These are phyloP conservation scores for Mycena chlorophos DNA, from an alignment of 768 basidiomycete genomes.

Conservation along the genomic window DNA sequence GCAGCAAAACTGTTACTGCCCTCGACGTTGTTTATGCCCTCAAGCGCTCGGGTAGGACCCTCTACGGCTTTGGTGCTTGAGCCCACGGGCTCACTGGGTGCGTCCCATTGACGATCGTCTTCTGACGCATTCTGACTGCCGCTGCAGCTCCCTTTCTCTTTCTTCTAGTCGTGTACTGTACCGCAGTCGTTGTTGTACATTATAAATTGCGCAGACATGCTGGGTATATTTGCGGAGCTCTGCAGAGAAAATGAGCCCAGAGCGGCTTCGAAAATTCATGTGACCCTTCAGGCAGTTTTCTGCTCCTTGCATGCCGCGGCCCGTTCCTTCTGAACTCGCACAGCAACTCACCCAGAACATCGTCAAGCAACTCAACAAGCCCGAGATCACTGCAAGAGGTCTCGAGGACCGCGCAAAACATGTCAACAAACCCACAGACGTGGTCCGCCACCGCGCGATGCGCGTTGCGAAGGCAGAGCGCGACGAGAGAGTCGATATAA, in stretches of 20 bases:
- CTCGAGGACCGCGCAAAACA: constrained; percentile 3
- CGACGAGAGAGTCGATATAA: constrained; percentile 42
- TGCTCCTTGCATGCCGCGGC: neutral
- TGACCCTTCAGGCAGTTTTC: neutral
- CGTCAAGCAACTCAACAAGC: neutral
- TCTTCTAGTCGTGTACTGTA: too few species aligned
- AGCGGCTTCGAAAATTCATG: neutral
- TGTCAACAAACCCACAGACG: constrained; percentile 24
- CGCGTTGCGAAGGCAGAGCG: constrained; percentile 41
- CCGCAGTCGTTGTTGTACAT: too few species aligned
- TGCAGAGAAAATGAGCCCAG: too few species aligned
- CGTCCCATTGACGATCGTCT: too few species aligned
- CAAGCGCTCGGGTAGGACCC: constrained; percentile 73
- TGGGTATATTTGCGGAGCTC: too few species aligned
- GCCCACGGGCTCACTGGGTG: too few species aligned
- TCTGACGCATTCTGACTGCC: too few species aligned
- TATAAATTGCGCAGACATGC: too few species aligned
- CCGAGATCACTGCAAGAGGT: neutral
- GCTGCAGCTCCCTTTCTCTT: too few species aligned
- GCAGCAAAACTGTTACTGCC: constrained; percentile 80
- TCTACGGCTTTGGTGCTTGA: too few species aligned
- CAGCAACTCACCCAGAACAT: neutral
- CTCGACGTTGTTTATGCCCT: constrained; percentile 81
- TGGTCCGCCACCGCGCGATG: constrained; percentile 18
- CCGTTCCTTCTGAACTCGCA: too few species aligned